Evolutionary conservation across 768 basidiomycete species (phyloP).

Genomic region (Tephrocybe sp.): DNA sequence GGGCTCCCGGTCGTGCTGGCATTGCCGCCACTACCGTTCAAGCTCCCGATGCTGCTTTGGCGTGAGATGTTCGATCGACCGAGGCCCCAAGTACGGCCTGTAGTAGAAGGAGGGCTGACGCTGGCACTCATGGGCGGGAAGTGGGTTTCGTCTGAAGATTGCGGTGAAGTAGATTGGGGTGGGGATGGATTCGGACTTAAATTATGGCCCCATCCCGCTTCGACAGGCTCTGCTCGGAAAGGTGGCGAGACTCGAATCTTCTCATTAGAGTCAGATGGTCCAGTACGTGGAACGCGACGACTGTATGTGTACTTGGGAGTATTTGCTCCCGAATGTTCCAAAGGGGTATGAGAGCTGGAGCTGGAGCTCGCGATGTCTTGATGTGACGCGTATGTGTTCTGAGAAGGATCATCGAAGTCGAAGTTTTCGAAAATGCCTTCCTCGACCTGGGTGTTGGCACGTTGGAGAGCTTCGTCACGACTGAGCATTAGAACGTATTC

Average conservation of each 20-base stretch:
- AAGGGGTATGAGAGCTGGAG: constrained; percentile 14
- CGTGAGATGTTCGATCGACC: constrained; percentile 20
- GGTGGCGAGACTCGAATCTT: constrained; percentile 59
- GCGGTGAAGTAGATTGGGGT: constrained; percentile 21
- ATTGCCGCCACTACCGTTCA: neutral
- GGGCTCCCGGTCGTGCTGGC: constrained; percentile 7
- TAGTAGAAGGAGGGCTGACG: constrained; percentile 21
- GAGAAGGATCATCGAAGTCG: constrained; percentile 34
- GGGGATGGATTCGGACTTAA: constrained; percentile 21
- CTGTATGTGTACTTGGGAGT: constrained; percentile 20
- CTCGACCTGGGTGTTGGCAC: constrained; percentile 24
- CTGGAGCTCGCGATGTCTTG: constrained; percentile 8
- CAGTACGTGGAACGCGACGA: too few relatives aligned
- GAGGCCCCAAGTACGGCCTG: neutral
- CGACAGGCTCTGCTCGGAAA: constrained; percentile 49
- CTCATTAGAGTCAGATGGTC: constrained; percentile 37
- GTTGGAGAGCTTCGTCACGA: constrained; percentile 59
- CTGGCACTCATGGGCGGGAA: constrained; percentile 25
- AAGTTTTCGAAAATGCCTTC: constrained; percentile 61
- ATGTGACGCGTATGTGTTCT: too few relatives aligned
- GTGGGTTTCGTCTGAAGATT: constrained; percentile 26
- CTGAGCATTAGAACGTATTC: constrained; percentile 85
- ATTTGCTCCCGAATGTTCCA: constrained; percentile 18
- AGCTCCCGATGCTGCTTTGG: constrained; percentile 7
- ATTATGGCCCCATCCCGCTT: constrained; percentile 38